Conservation (phyloP, 139 green algal genomes). For the Spirogloea muscicola region DNA sequence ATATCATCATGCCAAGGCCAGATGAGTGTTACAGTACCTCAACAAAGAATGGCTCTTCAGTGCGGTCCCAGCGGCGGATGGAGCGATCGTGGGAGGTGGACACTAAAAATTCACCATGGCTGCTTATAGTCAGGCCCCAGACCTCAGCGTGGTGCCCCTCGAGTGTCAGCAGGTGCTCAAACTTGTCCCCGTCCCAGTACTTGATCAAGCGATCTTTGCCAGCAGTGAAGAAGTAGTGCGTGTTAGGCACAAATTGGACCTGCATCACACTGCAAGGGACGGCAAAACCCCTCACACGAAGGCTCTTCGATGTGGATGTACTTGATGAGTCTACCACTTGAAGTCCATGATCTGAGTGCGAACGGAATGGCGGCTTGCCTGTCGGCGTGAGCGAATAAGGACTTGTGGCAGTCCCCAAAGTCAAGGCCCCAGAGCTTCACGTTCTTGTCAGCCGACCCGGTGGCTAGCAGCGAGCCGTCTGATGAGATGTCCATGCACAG, state of each 20-base stretch:
- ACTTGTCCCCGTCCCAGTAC: slow-evolving; percentile 98
- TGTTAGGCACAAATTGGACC: slow-evolving; percentile 83
- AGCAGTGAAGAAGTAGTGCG: slow-evolving; percentile 86
- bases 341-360: no score
- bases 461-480: slow-evolving; percentile 80
- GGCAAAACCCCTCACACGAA: no score
- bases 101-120: slow-evolving; percentile 76
- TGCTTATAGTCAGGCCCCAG: slow-evolving; percentile 76
- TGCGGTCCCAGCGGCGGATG: slow-evolving; percentile 85
- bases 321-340: no score
- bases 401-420: slow-evolving; percentile 97
- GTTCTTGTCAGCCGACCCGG: slow-evolving; percentile 94
- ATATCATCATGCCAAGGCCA: no score
- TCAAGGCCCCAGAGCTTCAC: slow-evolving; percentile 98
- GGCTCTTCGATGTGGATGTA: no score
- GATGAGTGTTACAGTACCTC: no score
- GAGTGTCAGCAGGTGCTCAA: slow-evolving; percentile 84
- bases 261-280: slow-evolving; percentile 49
- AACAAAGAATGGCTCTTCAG: slow-evolving; percentile 94
- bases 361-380: no score
- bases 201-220: slow-evolving; percentile 85
- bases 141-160: slow-evolving; percentile 77
- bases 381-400: slow-evolving; percentile 90
- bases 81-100: slow-evolving; percentile 73
- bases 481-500: slow-evolving; percentile 92